Evolutionary conservation across 2,329 filamentous ascomycete species (phyloP), one percentile per base, ranked within the genome.

Genomic region (Lachnellula hyalina): DNA sequence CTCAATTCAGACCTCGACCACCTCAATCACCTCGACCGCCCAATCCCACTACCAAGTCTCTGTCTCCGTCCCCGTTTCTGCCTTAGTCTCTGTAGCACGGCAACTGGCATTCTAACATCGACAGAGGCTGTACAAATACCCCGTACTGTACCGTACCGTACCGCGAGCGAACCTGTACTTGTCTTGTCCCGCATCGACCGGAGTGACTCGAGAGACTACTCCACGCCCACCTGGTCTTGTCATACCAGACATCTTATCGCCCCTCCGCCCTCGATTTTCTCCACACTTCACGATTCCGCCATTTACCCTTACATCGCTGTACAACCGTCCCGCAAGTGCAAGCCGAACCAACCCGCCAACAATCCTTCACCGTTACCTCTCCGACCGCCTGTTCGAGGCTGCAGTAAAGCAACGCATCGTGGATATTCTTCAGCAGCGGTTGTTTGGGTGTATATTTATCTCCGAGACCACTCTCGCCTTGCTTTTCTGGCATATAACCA

Each of bases 361-460:
- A 51, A 47, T 47, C 41, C 42, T 48, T 61, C 60, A 62, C 58
- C 56, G 56, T 58, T 49, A 51, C 50, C n/a, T 46, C 52, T 50
- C 61, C 62, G 59, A 61, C 63, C 63, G 64, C 63, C 61, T 60
- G 59, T 61, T 53, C 59, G 52, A 63, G 62, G 63, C 62, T 62
- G 61, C 56, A 58, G 58, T 54, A 60, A 59, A 53, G 40, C 38
- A 21, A 25, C 21, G 55, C 58, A 56, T 61, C 59, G 54, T 59
- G 57, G 58, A 60, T 54, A 52, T 56, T 52, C 53, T 55, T 19
- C 41, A 41, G 53, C 40, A 54, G 52, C 60, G 47, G 49, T 56
- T 59, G 49, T 58, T 57, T 60, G 52, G 46, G 23, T 47, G 41
- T 47, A 38, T 51, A 53, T 35, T 19, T 47, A 49, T 54, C 35